Evolutionary conservation across 169 alveolate genomes (phyloP).

Genomic region (Fabrea salina): DNA sequence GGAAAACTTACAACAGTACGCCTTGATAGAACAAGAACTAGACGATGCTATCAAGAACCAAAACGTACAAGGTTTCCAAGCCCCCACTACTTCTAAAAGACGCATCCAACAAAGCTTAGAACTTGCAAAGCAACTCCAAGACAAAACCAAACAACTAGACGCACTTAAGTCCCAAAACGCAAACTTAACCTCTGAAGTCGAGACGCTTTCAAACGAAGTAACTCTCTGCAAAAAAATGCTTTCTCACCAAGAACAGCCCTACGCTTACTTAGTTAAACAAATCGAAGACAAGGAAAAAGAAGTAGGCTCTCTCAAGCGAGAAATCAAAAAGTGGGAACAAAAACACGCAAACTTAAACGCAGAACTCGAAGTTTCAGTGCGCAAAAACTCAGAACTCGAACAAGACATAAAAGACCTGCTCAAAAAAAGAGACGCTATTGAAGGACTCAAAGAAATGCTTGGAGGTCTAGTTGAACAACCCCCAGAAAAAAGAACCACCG

Average conservation of each 20-base stretch:
- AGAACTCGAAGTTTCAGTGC: slow-evolving; percentile 38
- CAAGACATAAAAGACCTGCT: slow-evolving; percentile 13
- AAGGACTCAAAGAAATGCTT: not conserved
- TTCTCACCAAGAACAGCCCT: slow-evolving; percentile 65
- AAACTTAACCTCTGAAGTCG: slow-evolving; percentile 39
- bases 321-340: slow-evolving; percentile 33
- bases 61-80: slow-evolving; percentile 41
- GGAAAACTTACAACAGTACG: slow-evolving; percentile 72
- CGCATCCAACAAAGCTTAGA: slow-evolving; percentile 64
- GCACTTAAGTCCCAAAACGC: slow-evolving; percentile 36
- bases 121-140: slow-evolving; percentile 64
- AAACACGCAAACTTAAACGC: slow-evolving; percentile 45
- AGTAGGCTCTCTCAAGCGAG: slow-evolving; percentile 26
- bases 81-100: slow-evolving; percentile 75
- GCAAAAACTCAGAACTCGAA: slow-evolving; percentile 29
- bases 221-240: slow-evolving; percentile 52
- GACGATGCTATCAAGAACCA: slow-evolving; percentile 73
- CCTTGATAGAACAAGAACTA: slow-evolving; percentile 70
- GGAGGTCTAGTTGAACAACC: slow-evolving; percentile 5
- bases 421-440: slow-evolving; percentile 31
- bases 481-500: not conserved
- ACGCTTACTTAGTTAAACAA: slow-evolving; percentile 31
- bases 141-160: slow-evolving; percentile 63
- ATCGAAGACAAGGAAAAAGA: slow-evolving; percentile 59
- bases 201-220: slow-evolving; percentile 42